phyloP scores from a whole-genome alignment of 108 stramenopile species.

The Parietichytrium sp. region DNA sequence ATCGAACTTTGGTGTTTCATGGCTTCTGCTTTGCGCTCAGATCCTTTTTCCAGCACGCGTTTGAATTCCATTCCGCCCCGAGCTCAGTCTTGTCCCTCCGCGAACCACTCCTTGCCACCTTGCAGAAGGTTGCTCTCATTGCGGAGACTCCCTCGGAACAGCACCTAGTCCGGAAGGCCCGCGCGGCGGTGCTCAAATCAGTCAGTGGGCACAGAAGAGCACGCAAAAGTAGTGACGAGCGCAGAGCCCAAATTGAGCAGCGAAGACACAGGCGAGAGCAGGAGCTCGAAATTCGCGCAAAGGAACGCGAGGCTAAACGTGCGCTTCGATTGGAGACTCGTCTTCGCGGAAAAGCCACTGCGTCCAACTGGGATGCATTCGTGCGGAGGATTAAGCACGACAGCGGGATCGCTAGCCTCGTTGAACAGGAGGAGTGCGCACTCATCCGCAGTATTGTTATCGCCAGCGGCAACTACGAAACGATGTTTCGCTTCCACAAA shows the following conservation, averaged over 20 bases:
- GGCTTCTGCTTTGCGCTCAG: background rate
- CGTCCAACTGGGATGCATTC: background rate
- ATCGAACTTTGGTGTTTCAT: conserved; percentile 20
- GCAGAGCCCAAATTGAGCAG: background rate
- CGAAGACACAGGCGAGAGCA: background rate
- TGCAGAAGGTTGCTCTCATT: background rate
- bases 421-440: background rate
- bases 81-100: background rate
- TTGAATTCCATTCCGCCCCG: conserved; percentile 17
- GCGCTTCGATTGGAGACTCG: background rate
- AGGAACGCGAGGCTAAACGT: background rate
- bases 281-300: background rate
- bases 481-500: background rate
- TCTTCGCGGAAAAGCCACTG: background rate
- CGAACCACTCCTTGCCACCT: background rate
- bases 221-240: background rate
- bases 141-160: conserved; percentile 24
- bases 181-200: background rate
- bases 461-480: background rate
- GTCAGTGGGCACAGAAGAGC: background rate
- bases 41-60: conserved; percentile 14
- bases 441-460: background rate
- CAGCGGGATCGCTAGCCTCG: background rate
- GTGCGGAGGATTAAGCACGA: background rate
- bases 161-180: background rate